Conservation (phyloP, 164 flowering plant genomes). For the Macadamia tetraphylla region DNA sequence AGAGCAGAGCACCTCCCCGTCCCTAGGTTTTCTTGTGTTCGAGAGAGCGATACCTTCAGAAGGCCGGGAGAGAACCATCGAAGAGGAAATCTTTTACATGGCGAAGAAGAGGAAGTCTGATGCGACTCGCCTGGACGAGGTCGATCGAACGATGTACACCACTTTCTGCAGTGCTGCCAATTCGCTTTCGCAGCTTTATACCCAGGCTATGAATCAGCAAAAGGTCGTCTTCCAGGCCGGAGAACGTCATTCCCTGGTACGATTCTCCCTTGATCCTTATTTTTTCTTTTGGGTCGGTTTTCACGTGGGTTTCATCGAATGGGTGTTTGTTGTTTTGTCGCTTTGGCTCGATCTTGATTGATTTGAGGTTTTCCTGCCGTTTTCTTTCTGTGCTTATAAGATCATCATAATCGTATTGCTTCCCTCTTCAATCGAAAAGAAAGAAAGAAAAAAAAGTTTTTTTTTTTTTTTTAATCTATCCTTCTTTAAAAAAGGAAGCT, state of each 20-base stretch:
- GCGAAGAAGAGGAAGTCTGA: slow-evolving; percentile 85
- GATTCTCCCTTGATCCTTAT: not conserved
- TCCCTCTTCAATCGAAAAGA: not conserved
- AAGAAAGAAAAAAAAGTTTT: too few relatives aligned
- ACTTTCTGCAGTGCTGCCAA: slow-evolving; percentile 82
- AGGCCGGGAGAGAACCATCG: too few relatives aligned
- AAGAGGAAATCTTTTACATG: slow-evolving; percentile 24
- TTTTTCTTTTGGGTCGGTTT: not conserved
- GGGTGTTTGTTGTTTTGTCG: not conserved
- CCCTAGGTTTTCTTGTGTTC: too few relatives aligned
- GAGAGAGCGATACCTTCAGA: too few relatives aligned
- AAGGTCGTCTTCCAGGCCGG: slow-evolving; percentile 75
- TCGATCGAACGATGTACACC: slow-evolving; percentile 77
- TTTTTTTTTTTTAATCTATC: too few relatives aligned
- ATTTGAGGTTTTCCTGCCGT: not conserved
- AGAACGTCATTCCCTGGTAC: slow-evolving; percentile 62
- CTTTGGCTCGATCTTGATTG: not conserved
- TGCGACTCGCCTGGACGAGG: slow-evolving; percentile 71
- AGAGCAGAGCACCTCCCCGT: too few relatives aligned
- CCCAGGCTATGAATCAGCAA: slow-evolving; percentile 78
- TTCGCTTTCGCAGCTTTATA: slow-evolving; percentile 78
- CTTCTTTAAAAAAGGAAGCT: not conserved
- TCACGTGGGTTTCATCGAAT: not conserved
- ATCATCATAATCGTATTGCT: not conserved
- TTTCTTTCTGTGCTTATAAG: not conserved